Evolutionary conservation across 805 yeast species (phyloP), one percentile per base, ranked within the genome.

Genomic region (Metschnikowia shivogae): DNA sequence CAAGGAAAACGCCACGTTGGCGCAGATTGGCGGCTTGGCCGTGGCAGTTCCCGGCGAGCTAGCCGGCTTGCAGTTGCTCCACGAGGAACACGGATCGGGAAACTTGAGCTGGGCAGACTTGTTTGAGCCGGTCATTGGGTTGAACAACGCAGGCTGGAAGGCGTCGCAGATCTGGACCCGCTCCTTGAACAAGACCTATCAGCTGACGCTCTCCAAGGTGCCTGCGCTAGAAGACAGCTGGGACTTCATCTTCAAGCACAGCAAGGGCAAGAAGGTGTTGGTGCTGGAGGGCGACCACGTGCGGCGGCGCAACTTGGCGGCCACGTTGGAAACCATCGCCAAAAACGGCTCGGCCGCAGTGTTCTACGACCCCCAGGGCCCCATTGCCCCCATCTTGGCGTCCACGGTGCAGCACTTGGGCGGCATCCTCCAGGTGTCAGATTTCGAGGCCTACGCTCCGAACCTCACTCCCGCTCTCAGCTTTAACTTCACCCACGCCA

Each of bases 1-100:
- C 51, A 64, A 60, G 8, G 60, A 67, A 24, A 67, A 70, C 12
- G 78, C 77, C 9, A 45, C 63, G 28, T 62, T 75, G 11, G 76
- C 95, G 0, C 77, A 78, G 52, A 65, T 82, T 14, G 97, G 97
- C 3, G 99, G 97, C 0, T 67, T 89, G n/a, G 88, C 97, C 0
- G 80, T 82, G 8, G 98, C 81, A 1, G 79, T 86, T 14, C 99
- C 99, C 0, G 99, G 99, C 9, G 98, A 92, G 61, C 56, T 92
- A 39, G 82, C 81, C 47, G 99, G 97, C 0, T 67, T 89, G n/a
- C 80, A 84, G 55, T 76, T 72, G 35, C 67, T 92, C 33, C 79
- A 66, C 62, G 53, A 63, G 27, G 50, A 62, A 11, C 92, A 82
- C 56, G 89, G 93, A 0, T 81, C 89, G 3, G 95, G 95, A 0